Percentiles rank a stretch among this genome's conserved stretches.
Evolutionary conservation across 768 basidiomycete species (phyloP).

Genomic region (Hysterangium stoloniferum): DNA sequence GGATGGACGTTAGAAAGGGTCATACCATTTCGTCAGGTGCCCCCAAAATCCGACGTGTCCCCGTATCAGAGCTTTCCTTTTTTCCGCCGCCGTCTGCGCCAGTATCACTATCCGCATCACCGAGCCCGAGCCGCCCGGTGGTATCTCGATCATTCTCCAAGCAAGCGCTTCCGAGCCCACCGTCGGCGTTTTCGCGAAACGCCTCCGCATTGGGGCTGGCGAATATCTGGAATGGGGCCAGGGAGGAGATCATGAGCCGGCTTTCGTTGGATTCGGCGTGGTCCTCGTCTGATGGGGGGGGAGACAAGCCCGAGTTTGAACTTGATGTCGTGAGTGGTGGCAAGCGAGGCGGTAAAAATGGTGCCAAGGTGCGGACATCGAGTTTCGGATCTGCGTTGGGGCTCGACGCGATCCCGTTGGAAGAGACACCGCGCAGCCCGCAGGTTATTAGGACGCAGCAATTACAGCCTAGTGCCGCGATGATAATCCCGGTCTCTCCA

Average conservation of each 20-base stretch:
- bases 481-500: constrained; percentile 10
- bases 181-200: constrained; percentile 11
- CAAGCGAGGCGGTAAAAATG: neutral
- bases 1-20: too few relatives aligned
- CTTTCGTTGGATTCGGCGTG: constrained; percentile 43
- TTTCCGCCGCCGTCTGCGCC: constrained; percentile 39
- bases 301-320: constrained; percentile 1
- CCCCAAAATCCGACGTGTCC: constrained; percentile 36
- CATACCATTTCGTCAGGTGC: constrained; percentile 16
- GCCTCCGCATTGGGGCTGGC: neutral
- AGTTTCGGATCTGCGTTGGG: neutral
- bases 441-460: constrained; percentile 1
- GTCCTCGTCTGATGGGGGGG: constrained; percentile 5
- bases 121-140: too few relatives aligned
- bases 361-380: neutral
- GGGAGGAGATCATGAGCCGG: constrained; percentile 49
- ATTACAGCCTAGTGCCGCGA: constrained; percentile 8
- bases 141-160: constrained; percentile 9
- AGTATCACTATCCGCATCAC: constrained; percentile 2
- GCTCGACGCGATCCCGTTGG: neutral
- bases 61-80: constrained; percentile 44
- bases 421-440: neutral
- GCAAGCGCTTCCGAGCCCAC: constrained; percentile 13
- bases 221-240: constrained; percentile 39
- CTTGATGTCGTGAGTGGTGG: constrained; percentile 2